A percentile compares a stretch with the other conserved stretches of the same genome.
Evolutionary conservation across 208 protist genomes (phyloP).

Genomic region (Trypanosoma boissoni): DNA sequence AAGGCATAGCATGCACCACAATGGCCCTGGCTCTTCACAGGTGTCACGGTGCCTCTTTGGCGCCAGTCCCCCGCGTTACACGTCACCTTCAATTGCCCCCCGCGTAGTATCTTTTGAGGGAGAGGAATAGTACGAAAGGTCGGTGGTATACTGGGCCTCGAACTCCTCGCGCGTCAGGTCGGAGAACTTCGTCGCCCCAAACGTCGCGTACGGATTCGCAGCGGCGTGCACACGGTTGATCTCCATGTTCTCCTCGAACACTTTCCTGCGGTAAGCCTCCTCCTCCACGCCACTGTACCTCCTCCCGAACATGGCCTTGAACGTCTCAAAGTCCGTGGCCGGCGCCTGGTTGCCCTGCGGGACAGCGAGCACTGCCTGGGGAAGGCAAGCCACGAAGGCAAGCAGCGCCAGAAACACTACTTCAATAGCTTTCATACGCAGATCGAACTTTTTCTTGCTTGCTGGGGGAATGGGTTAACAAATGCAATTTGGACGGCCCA

Average conservation of each 20-base stretch:
- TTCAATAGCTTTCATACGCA: no score
- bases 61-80: constrained; percentile 75
- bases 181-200: constrained; percentile 40
- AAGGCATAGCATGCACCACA: constrained; percentile 98
- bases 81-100: neutral
- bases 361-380: constrained; percentile 18
- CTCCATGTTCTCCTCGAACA: constrained; percentile 46
- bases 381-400: no score
- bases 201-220: constrained; percentile 37
- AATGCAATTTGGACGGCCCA: no score
- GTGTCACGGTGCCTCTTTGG: constrained; percentile 77
- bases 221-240: constrained; percentile 25
- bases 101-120: neutral
- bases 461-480: no score
- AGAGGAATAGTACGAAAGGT: neutral
- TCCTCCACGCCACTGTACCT: constrained; percentile 32
- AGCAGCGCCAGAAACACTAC: no score
- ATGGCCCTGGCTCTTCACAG: constrained; percentile 93
- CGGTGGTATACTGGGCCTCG: constrained; percentile 30
- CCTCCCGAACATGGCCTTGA: constrained; percentile 39
- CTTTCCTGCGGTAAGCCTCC: constrained; percentile 29
- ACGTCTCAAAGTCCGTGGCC: constrained; percentile 31
- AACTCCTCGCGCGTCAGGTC: constrained; percentile 59
- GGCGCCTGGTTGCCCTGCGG: constrained; percentile 13
- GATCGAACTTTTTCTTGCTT: no score